A percentile compares a stretch with the other conserved stretches of the same genome.
These are phyloP conservation scores for Lenwebbia sp. DNA, from an alignment of 345 rosid species.

Conservation along the genomic window DNA sequence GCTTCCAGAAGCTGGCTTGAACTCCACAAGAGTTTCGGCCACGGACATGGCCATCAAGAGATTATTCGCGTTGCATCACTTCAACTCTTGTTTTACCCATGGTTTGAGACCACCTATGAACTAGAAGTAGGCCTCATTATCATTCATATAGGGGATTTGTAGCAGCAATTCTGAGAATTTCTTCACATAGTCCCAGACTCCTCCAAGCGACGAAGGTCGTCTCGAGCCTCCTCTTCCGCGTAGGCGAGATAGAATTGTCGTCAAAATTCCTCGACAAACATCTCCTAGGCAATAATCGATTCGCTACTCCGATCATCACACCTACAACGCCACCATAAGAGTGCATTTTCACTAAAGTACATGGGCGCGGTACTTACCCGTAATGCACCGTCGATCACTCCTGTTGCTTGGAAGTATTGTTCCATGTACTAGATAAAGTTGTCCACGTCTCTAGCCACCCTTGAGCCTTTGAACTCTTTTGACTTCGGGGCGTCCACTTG, in stretches of 20 bases:
- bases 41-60: background rate
- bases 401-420: background rate
- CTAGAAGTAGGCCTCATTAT: too few species aligned
- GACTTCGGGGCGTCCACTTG: background rate
- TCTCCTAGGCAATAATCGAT: background rate
- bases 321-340: background rate
- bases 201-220: background rate
- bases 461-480: background rate
- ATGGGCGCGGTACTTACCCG: background rate
- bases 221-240: background rate
- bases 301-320: background rate
- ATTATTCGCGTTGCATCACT: too few species aligned
- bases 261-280: background rate
- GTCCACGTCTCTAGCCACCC: background rate
- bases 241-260: background rate
- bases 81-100: too few species aligned
- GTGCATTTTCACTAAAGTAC: background rate
- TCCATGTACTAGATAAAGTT: background rate
- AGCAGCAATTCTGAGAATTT: too few species aligned
- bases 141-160: too few species aligned
- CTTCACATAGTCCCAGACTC: background rate
- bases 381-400: background rate
- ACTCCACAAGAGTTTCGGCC: too few species aligned
- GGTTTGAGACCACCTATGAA: too few species aligned
- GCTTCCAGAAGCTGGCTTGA: accelerated